Conservation (phyloP, 2,329 filamentous ascomycete genomes). For the Colletotrichum tamarilloi region DNA sequence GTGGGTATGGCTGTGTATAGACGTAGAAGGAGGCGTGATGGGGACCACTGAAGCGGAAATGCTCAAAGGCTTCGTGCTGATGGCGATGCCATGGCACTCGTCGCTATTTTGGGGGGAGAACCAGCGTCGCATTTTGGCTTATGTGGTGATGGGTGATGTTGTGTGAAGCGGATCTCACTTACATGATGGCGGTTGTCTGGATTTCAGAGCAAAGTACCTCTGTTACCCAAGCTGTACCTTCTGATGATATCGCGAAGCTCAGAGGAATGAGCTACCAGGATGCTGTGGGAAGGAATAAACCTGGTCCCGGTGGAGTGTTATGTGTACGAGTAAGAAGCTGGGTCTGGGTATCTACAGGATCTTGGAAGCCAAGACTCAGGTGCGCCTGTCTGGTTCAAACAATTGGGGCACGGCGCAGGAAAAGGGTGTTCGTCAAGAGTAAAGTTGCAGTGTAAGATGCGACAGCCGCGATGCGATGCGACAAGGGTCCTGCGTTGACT, state of each 20-base stretch:
- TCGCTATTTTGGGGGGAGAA: slow-evolving; percentile 26
- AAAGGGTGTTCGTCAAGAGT: background rate
- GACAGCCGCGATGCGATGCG: slow-evolving; percentile 24
- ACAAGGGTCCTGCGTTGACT: slow-evolving; percentile 25
- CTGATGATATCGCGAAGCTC: background rate
- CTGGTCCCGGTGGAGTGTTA: slow-evolving; percentile 1
- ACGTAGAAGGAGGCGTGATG: background rate
- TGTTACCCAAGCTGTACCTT: background rate
- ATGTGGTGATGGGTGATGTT: background rate
- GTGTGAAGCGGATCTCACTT: slow-evolving; percentile 15
- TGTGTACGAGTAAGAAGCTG: background rate
- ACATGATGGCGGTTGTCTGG: slow-evolving; percentile 14
- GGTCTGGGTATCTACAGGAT: background rate
- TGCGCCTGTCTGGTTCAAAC: background rate
- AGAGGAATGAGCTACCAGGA: background rate
- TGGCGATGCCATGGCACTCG: background rate
- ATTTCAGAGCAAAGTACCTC: background rate
- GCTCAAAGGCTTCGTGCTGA: background rate
- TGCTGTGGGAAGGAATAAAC: slow-evolving; percentile 2
- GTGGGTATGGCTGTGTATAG: background rate
- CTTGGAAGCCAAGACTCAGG: background rate
- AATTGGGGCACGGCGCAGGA: background rate
- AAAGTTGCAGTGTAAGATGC: slow-evolving; percentile 13
- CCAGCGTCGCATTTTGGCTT: slow-evolving; percentile 18
- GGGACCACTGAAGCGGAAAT: background rate